Evolutionary conservation across 192 early-diverging fungal genomes (phyloP).

Genomic region (Podila verticillata): DNA sequence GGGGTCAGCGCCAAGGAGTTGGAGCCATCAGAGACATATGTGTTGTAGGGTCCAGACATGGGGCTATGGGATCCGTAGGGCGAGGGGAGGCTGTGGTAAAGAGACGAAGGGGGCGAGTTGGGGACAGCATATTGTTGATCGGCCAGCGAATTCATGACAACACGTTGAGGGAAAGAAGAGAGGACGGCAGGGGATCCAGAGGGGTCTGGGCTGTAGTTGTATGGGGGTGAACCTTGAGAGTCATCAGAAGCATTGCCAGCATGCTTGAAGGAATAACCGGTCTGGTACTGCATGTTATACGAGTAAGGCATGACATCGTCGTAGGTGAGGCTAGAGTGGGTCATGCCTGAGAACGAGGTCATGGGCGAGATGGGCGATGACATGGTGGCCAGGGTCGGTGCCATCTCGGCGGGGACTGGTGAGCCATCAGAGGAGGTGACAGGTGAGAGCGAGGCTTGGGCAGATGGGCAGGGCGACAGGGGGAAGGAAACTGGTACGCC

Average conservation of each 20-base stretch:
- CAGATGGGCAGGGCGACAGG: constrained; percentile 33
- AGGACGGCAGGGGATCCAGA: constrained; percentile 31
- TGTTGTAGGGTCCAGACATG: constrained; percentile 25
- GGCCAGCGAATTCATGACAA: constrained; percentile 30
- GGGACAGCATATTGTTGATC: constrained; percentile 18
- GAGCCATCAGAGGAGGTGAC: constrained; percentile 18
- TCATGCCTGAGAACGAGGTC: constrained; percentile 35
- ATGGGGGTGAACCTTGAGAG: constrained; percentile 23
- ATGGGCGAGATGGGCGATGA: constrained; percentile 39
- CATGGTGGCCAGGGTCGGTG: constrained; percentile 41
- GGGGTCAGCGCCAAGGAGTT: constrained; percentile 27
- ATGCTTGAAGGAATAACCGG: constrained; percentile 47
- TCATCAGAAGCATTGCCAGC: constrained; percentile 43
- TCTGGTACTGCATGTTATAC: constrained; percentile 35
- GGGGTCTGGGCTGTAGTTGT: constrained; percentile 36
- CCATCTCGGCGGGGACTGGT: constrained; percentile 22
- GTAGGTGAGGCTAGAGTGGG: constrained; percentile 32
- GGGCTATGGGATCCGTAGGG: constrained; percentile 40
- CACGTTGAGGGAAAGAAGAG: constrained; percentile 24
- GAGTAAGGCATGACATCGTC: constrained; percentile 45
- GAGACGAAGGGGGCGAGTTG: constrained; percentile 18
- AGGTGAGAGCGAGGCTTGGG: constrained; percentile 34
- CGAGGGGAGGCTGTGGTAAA: constrained; percentile 27
- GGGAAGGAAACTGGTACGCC: constrained; percentile 21
- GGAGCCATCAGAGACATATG: constrained; percentile 20